Evolutionary conservation across 169 alveolate genomes (phyloP).

Genomic region (Pseudocohnilembus persalinus): DNA sequence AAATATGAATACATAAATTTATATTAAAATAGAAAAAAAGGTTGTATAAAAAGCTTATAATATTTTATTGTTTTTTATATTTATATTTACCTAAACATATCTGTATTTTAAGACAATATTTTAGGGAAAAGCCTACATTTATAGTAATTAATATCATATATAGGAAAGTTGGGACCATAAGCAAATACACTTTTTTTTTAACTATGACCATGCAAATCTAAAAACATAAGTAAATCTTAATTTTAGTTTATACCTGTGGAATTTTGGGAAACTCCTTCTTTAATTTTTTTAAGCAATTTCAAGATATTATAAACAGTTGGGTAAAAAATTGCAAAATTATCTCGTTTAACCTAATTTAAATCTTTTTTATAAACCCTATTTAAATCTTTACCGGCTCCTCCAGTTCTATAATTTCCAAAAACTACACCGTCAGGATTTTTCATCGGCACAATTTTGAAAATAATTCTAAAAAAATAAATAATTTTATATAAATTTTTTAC

Average conservation of each 20-base stretch:
- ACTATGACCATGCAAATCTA: slow-evolving; percentile 83
- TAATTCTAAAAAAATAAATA: slow-evolving; percentile 26
- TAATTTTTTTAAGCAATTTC: slow-evolving; percentile 32
- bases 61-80: too few relatives aligned
- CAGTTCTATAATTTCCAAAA: slow-evolving; percentile 79
- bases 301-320: slow-evolving; percentile 39
- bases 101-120: slow-evolving; percentile 51
- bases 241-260: background rate
- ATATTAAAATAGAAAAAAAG: too few relatives aligned
- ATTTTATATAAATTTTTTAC: too few relatives aligned
- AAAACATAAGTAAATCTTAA: slow-evolving; percentile 14
- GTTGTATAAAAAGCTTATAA: too few relatives aligned
- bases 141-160: slow-evolving; percentile 49
- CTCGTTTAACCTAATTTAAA: too few relatives aligned
- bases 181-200: slow-evolving; percentile 70
- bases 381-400: slow-evolving; percentile 72
- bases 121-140: slow-evolving; percentile 66
- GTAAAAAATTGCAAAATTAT: too few relatives aligned
- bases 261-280: too few relatives aligned
- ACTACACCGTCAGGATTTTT: slow-evolving; percentile 88
- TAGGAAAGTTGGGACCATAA: slow-evolving; percentile 75
- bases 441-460: slow-evolving; percentile 84
- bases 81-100: slow-evolving; percentile 52
- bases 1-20: too few relatives aligned
- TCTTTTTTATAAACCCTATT: slow-evolving; percentile 67